Evolutionary conservation across 139 green algal species (phyloP), one percentile per base, ranked within the genome.

Genomic region (Tetraselmis striata): DNA sequence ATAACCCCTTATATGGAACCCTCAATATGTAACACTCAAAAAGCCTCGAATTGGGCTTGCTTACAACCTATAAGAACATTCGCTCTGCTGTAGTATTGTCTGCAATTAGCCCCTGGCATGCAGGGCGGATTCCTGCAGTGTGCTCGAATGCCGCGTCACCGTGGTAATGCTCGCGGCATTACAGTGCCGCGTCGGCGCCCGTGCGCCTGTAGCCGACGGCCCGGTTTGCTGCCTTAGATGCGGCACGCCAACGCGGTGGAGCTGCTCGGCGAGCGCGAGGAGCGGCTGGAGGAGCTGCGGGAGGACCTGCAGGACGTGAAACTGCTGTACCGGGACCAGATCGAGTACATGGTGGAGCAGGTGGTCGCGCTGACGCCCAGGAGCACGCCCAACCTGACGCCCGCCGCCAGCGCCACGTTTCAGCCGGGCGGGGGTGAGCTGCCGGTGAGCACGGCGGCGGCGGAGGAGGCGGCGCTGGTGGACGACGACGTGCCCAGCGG

Each of bases 251-350:
- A 90, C 1, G 92, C 92, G 27, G 84, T 97, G 27, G 95, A 98
- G 89, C 85, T 98, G 59, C 88, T 98, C 59, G 95, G 95, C 29
- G 86, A 87, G 82, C 85, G 84, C 31, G 95, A 98, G 58, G 95
- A 98, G 89, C 86, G 87, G 84, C 81, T 98, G 77, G 95, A 97
- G 79, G 95, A 98, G 90, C 81, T 98, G 67, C 76, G 80, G 18
- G 90, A 87, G 0, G 95, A 98, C 81, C 80, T 98, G 45, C 30
- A 85, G 59, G 95, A 98, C 84, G 87, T 98, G n/a, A 94, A 94
- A 83, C 30, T 86, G 76, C 80, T 94, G 81, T 98, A 98, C 85
- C 88, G 90, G 31, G 89, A 95, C 23, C 95, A 98, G 88, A 91
- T 98, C 26, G 90, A 96, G 75, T 90, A 91, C 75, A 86, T 97